Conservation (phyloP, 164 flowering plant species). For the grape (Vitis vinifera) region DNA sequence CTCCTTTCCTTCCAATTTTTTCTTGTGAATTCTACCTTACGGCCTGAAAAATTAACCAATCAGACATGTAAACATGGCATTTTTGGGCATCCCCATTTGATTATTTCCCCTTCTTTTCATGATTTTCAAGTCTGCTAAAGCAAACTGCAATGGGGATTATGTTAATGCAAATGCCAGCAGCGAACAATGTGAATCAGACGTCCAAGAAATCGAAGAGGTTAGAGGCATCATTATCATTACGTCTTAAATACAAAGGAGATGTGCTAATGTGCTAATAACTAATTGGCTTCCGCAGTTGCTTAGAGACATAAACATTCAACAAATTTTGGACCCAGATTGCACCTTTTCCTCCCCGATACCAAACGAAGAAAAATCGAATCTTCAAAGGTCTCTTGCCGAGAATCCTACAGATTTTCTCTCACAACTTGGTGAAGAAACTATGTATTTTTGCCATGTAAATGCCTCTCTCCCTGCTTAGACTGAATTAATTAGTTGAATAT, state of each 20-base stretch:
- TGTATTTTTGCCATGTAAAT: slow-evolving; percentile 6
- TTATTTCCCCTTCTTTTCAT: background rate
- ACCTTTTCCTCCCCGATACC: no score
- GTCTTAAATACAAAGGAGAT: no score
- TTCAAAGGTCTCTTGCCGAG: background rate
- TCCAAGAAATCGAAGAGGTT: background rate
- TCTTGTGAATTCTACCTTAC: no score
- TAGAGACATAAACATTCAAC: no score
- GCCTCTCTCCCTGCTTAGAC: background rate
- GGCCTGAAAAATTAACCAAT: no score
- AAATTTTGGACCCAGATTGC: no score
- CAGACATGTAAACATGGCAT: no score
- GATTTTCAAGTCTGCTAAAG: slow-evolving; percentile 1
- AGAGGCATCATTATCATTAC: no score
- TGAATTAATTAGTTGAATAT: no score
- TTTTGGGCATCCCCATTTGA: no score
- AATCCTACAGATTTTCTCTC: background rate
- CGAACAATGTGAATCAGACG: background rate
- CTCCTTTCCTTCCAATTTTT: background rate
- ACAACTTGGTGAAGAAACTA: background rate
- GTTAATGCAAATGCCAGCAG: slow-evolving; percentile 6
- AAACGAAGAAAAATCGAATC: background rate
- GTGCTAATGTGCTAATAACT: no score
- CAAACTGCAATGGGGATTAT: slow-evolving; percentile 10
- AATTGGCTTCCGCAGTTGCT: no score